These are phyloP conservation scores for Curvularia lunata DNA, from an alignment of 2,329 filamentous ascomycete genomes.

Conservation along the genomic window DNA sequence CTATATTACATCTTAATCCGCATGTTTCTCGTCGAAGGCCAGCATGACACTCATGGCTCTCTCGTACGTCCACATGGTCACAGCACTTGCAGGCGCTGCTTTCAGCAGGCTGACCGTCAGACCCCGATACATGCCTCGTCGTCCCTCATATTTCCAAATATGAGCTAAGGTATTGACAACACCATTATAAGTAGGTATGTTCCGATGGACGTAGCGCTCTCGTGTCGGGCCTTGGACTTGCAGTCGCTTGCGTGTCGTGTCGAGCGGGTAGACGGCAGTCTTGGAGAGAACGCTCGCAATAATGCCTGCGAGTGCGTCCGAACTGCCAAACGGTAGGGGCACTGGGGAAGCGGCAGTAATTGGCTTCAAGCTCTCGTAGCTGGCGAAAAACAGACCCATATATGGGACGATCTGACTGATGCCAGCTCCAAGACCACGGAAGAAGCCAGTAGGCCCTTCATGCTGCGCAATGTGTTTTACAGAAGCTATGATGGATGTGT, in stretches of 20 bases:
- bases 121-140: slow-evolving; percentile 83
- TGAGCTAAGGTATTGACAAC: slow-evolving; percentile 69
- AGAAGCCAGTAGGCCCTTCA: slow-evolving; percentile 83
- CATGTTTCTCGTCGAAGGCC: slow-evolving; percentile 30
- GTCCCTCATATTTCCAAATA: slow-evolving; percentile 76
- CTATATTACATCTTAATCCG: slow-evolving; percentile 5
- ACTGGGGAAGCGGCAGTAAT: slow-evolving; percentile 56
- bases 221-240: slow-evolving; percentile 94
- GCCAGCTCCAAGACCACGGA: slow-evolving; percentile 81
- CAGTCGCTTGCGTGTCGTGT: slow-evolving; percentile 88
- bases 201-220: slow-evolving; percentile 76
- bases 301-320: slow-evolving; percentile 83
- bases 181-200: slow-evolving; percentile 81
- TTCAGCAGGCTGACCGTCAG: slow-evolving; percentile 89
- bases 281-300: slow-evolving; percentile 82
- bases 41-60: slow-evolving; percentile 68
- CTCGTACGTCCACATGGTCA: slow-evolving; percentile 97
- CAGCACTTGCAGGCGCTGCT: slow-evolving; percentile 87
- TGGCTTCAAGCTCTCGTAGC: slow-evolving; percentile 76
- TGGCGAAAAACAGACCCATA: slow-evolving; percentile 95
- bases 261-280: slow-evolving; percentile 88
- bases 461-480: slow-evolving; percentile 73
- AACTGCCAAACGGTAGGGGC: slow-evolving; percentile 72
- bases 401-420: slow-evolving; percentile 90
- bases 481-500: slow-evolving; percentile 71